Conservation (phyloP, 345 rosid genomes). For the Hibiscus trionum region DNA sequence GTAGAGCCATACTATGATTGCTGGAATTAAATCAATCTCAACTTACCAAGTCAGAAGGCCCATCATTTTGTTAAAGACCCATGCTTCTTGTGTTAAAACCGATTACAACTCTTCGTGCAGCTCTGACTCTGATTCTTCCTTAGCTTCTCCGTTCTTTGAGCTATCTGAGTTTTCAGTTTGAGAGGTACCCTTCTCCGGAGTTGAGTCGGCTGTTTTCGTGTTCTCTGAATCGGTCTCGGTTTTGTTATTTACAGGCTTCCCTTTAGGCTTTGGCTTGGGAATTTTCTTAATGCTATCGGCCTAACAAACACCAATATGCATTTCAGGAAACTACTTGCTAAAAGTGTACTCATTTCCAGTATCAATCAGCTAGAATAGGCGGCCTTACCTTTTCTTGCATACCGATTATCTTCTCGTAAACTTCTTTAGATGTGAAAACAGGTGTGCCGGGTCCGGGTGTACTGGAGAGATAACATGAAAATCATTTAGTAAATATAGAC, state of each 20-base stretch:
- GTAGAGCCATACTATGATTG: background rate
- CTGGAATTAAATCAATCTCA: background rate
- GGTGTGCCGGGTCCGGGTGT: slow-evolving; percentile 48
- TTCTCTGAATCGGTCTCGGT: slow-evolving; percentile 29
- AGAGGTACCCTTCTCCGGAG: slow-evolving; percentile 21
- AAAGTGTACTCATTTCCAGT: background rate
- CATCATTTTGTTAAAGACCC: no score
- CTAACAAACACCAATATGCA: slow-evolving; percentile 23
- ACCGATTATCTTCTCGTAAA: slow-evolving; percentile 42
- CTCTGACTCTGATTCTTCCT: slow-evolving; percentile 27
- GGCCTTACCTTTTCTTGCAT: slow-evolving; percentile 76
- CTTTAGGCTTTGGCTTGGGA: slow-evolving; percentile 92
- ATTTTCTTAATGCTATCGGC: slow-evolving; percentile 53
- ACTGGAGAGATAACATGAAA: slow-evolving; percentile 26
- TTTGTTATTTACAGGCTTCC: slow-evolving; percentile 62
- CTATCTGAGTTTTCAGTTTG: slow-evolving; percentile 16
- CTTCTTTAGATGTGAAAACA: slow-evolving; percentile 74
- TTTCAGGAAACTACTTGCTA: background rate
- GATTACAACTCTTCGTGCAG: slow-evolving; percentile 66
- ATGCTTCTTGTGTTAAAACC: background rate
- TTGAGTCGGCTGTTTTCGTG: slow-evolving; percentile 21
- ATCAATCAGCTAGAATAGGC: background rate
- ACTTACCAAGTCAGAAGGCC: slow-evolving; percentile 2
- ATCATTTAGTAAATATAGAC: background rate
- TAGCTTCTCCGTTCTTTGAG: background rate